Base-by-base conservation (phyloP, 768 basidiomycete genomes). In the Peribolospora kevripleyi region DNA sequence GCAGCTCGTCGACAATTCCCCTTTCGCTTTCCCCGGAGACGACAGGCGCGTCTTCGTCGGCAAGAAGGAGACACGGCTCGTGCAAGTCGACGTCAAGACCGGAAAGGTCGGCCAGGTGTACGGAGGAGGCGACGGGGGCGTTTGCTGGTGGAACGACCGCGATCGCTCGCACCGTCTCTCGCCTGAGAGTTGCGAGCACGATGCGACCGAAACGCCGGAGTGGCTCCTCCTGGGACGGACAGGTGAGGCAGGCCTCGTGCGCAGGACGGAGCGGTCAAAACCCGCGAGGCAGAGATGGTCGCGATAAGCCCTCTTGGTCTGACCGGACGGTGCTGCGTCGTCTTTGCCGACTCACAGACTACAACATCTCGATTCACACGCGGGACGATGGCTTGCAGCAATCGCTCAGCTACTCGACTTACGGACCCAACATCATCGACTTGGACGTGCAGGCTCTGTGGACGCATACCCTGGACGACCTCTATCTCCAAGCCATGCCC, bases 401-500 rank as follows among this genome's bases (percentile, higher is more conserved):
- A 62, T 83, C 83, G 53, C 74, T 97, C 11, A 78, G 80, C 0
- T 93, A 88, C 67, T 91, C 90, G 0, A 77, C 80, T 0, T 95
- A 95, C 66, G 85, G 87, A 0, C 87, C 91, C 5, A 90, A 90
- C 65, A 86, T 82, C 63, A 79, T 81, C 66, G 84, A 90, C 65
- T 76, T 75, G 59, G 69, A 74, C 6, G 62, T 79, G 9, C 88
- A 91, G 63, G 69, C 76, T 4, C 65, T 75, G 7, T 95, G 91
- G 70, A 74, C 73, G 6, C 78, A 74, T 43, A 81, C 84, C 2
- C 77, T 78, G 45, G 87, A 93, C 65, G 75, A 80, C 57, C 68
- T 72, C 38, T 91, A 91, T 67, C 75, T 87, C 48, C 84, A 88
- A 61, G 75, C 81, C 38, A 71, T 83, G 3, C 79, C 84, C 7